A percentile compares a stretch with the other conserved stretches of the same genome.
Evolutionary conservation across 2,329 filamentous ascomycete species (phyloP).

Genomic region (Didymella glomerata): DNA sequence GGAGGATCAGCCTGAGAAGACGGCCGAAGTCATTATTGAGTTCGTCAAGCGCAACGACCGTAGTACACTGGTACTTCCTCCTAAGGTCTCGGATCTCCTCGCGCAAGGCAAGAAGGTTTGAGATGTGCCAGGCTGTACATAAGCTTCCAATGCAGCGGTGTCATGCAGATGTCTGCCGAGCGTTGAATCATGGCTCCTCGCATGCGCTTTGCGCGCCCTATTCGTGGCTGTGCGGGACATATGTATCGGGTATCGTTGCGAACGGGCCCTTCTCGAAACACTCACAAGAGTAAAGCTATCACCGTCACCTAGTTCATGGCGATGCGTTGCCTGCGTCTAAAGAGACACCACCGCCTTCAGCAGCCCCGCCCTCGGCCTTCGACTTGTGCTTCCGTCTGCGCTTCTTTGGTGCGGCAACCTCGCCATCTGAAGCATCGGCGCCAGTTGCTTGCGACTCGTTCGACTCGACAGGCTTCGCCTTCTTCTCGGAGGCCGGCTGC

Average conservation of each 20-base stretch:
- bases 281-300: neutral
- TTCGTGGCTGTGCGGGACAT: slow-evolving; percentile 1
- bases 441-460: slow-evolving; percentile 16
- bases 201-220: neutral
- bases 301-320: slow-evolving; percentile 27
- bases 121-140: neutral
- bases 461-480: slow-evolving; percentile 22
- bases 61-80: slow-evolving; percentile 82
- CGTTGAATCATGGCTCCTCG: neutral
- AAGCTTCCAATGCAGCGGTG: neutral
- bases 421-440: slow-evolving; percentile 30
- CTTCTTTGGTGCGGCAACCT: slow-evolving; percentile 45
- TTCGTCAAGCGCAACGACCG: slow-evolving; percentile 93
- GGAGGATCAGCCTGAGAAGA: slow-evolving; percentile 92
- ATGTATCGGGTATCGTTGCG: slow-evolving; percentile 23
- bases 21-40: slow-evolving; percentile 82
- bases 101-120: slow-evolving; percentile 61
- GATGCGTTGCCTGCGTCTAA: slow-evolving; percentile 28
- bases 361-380: slow-evolving; percentile 36
- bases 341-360: slow-evolving; percentile 17
- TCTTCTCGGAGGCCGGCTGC: slow-evolving; percentile 25
- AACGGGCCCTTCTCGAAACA: neutral
- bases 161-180: neutral
- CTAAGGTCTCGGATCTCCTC: slow-evolving; percentile 74
- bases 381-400: slow-evolving; percentile 53